A percentile compares a stretch with the other conserved stretches of the same genome.
These are phyloP conservation scores for Penicillium corylophilum DNA, from an alignment of 2,329 filamentous ascomycete species.

Conservation along the genomic window DNA sequence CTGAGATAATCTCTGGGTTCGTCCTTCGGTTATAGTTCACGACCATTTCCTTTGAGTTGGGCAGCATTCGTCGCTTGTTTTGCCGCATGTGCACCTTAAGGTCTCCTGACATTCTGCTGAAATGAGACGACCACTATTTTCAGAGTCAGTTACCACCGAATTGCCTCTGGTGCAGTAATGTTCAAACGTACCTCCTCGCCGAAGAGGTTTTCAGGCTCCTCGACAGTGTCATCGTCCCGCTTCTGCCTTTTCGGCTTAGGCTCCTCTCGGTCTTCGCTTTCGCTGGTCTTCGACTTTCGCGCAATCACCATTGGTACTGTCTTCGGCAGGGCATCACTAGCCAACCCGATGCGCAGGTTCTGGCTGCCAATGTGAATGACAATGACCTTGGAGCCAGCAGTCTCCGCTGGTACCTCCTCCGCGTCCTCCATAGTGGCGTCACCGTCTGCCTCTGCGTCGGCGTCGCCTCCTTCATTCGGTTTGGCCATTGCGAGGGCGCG, in stretches of 20 bases:
- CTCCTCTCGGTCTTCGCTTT: slow-evolving; percentile 78
- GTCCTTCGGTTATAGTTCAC: slow-evolving; percentile 89
- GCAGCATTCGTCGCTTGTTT: slow-evolving; percentile 91
- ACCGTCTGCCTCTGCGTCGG: slow-evolving; percentile 41
- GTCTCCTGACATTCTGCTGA: slow-evolving; percentile 78
- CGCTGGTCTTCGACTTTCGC: slow-evolving; percentile 71
- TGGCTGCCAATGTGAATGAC: slow-evolving; percentile 95
- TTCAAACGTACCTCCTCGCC: slow-evolving; percentile 69
- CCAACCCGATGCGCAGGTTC: slow-evolving; percentile 88
- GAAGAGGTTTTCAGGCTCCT: slow-evolving; percentile 74
- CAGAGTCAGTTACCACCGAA: neutral
- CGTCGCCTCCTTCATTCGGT: slow-evolving; percentile 62
- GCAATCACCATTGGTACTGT: slow-evolving; percentile 92
- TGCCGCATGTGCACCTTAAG: slow-evolving; percentile 86
- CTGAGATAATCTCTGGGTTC: slow-evolving; percentile 80
- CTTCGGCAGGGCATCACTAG: slow-evolving; percentile 93
- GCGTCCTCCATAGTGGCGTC: slow-evolving; percentile 59
- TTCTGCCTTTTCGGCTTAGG: slow-evolving; percentile 70
- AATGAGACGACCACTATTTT: slow-evolving; percentile 60
- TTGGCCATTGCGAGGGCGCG: slow-evolving; percentile 75
- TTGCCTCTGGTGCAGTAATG: neutral
- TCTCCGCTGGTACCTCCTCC: slow-evolving; percentile 57
- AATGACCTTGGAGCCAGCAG: slow-evolving; percentile 84
- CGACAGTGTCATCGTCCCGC: slow-evolving; percentile 50
- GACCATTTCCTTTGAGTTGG: slow-evolving; percentile 96